Conservation (phyloP, 2,329 filamentous ascomycete genomes). For the Colletotrichum eremochloae region DNA sequence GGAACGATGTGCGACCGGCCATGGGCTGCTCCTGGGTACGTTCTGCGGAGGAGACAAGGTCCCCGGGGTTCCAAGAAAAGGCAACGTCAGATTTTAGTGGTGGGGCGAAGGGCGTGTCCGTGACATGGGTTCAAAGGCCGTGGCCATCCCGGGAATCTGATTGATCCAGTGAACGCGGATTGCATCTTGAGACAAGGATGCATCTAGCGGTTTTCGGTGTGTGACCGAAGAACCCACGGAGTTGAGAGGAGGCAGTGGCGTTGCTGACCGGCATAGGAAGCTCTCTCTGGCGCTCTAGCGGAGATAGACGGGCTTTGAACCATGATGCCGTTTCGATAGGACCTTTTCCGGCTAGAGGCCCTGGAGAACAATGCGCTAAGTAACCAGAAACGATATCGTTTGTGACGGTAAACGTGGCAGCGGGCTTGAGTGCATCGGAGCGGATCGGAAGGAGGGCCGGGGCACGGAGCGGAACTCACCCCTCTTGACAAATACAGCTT, state of each 20-base stretch:
- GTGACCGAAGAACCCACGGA: constrained; percentile 19
- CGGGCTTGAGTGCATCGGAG: neutral
- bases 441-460: neutral
- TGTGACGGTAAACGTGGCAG: constrained; percentile 8
- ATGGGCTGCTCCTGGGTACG: constrained; percentile 13
- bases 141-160: constrained; percentile 11
- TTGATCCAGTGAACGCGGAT: constrained; percentile 7
- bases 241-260: constrained; percentile 21
- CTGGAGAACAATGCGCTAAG: neutral
- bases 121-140: constrained; percentile 24
- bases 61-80: constrained; percentile 26
- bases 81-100: constrained; percentile 41
- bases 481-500: neutral
- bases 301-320: neutral
- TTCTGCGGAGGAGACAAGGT: neutral
- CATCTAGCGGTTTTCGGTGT: neutral
- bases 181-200: constrained; percentile 2
- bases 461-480: neutral
- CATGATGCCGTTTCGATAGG: neutral
- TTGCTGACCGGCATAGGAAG: constrained; percentile 21
- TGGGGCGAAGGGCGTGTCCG: constrained; percentile 15
- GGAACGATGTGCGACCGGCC: neutral
- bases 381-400: neutral
- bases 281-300: constrained; percentile 2
- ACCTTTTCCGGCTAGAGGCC: neutral